A percentile compares a stretch with the other conserved stretches of the same genome.
phyloP scores from a whole-genome alignment of 768 basidiomycete genomes.

The Tylopilus plumbeoviolaceoides region DNA sequence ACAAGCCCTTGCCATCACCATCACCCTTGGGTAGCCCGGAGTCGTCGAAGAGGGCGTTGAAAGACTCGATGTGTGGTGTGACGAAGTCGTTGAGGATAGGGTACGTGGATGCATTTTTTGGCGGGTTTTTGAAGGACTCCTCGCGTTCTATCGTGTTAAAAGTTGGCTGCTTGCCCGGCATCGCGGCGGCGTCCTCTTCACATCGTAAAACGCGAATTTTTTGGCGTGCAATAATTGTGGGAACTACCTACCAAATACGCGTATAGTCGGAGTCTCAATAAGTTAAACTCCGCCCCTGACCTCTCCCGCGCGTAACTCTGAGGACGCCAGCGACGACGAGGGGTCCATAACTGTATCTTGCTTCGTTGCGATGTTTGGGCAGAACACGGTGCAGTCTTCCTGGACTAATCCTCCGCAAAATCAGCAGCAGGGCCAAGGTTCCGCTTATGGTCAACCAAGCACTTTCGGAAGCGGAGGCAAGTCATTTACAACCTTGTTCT shows the following conservation, averaged over 20 bases:
- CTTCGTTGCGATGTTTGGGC: constrained; percentile 55
- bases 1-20: constrained; percentile 73
- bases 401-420: constrained; percentile 69
- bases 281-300: constrained; percentile 18
- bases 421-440: constrained; percentile 49
- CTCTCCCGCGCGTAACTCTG: constrained; percentile 11
- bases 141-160: constrained; percentile 85
- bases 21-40: constrained; percentile 72
- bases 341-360: constrained; percentile 7
- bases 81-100: constrained; percentile 91
- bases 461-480: constrained; percentile 56
- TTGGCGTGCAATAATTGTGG: constrained; percentile 17
- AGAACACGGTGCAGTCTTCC: constrained; percentile 47
- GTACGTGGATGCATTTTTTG: constrained; percentile 61
- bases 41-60: constrained; percentile 95
- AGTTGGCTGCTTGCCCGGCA: constrained; percentile 56
- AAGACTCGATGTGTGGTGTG: constrained; percentile 89
- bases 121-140: constrained; percentile 70
- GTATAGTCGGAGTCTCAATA: constrained; percentile 12
- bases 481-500: constrained; percentile 26
- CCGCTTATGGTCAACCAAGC: constrained; percentile 68
- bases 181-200: constrained; percentile 19
- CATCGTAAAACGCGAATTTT: constrained; percentile 6
- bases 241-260: constrained; percentile 23
- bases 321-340: constrained; percentile 26